phyloP scores from a whole-genome alignment of 768 basidiomycete species.

The Astraeus odoratus region DNA sequence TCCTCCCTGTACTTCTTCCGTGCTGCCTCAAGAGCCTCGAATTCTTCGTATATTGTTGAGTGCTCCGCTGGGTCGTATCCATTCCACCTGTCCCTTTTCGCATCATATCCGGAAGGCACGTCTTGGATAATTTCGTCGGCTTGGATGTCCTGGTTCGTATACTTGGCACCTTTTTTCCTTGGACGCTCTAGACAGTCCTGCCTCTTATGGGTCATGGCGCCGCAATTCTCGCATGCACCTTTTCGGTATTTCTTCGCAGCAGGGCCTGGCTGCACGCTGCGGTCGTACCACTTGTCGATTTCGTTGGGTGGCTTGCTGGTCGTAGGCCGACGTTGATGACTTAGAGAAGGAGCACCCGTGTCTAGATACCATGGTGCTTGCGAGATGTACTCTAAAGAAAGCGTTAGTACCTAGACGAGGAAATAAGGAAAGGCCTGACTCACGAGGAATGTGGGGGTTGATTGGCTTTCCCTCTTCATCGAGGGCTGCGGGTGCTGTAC shows the following conservation, averaged over 20 bases:
- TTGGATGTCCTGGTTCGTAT: constrained; percentile 81
- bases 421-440: constrained; percentile 23
- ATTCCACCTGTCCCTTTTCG: constrained; percentile 97
- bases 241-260: constrained; percentile 96
- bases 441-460: constrained; percentile 98
- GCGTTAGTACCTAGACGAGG: constrained; percentile 2
- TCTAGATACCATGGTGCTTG: constrained; percentile 99
- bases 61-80: constrained; percentile 92
- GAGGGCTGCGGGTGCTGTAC: constrained; percentile 92
- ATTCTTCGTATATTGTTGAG: constrained; percentile 85
- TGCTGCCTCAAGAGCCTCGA: constrained; percentile 86
- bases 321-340: constrained; percentile 79
- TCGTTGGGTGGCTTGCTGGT: constrained; percentile 55
- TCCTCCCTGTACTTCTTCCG: constrained; percentile 90
- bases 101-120: constrained; percentile 72
- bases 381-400: constrained; percentile 81
- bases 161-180: constrained; percentile 93
- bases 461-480: constrained; percentile 95
- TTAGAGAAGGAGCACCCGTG: constrained; percentile 87
- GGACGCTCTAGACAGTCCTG: constrained; percentile 95
- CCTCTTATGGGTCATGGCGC: constrained; percentile 89
- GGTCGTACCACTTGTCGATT: constrained; percentile 88
- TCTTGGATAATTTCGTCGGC: constrained; percentile 89
- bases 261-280: constrained; percentile 77
- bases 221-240: constrained; percentile 98